Conservation (phyloP, 169 alveolate genomes). For the Plasmodium vinckei region DNA sequence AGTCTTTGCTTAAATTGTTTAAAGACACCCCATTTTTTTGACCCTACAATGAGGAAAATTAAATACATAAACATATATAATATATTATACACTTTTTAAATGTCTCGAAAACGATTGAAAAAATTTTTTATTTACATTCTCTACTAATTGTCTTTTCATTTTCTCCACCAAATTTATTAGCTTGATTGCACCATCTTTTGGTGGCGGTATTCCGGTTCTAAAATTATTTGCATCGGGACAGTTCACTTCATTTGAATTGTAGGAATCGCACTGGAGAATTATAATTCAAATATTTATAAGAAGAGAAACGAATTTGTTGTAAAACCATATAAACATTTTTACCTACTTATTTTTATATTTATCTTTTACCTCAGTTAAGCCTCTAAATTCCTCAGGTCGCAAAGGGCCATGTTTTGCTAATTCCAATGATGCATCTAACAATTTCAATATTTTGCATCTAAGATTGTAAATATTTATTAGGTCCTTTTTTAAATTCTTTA, state of each 20-base stretch:
- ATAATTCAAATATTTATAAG: conserved; percentile 74
- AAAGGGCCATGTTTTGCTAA: conserved; percentile 94
- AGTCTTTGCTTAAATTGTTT: conserved; percentile 83
- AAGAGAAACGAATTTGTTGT: not conserved
- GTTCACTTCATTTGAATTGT: conserved; percentile 91
- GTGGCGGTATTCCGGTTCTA: conserved; percentile 94
- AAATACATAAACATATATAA: not conserved
- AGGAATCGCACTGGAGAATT: conserved; percentile 85
- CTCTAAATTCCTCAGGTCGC: conserved; percentile 95
- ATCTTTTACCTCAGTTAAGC: conserved; percentile 92
- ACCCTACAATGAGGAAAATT: conserved; percentile 78
- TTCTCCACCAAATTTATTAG: conserved; percentile 89
- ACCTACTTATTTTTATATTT: not conserved
- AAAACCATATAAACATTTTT: not conserved
- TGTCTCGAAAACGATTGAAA: too few species aligned
- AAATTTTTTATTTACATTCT: conserved; percentile 77
- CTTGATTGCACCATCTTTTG: conserved; percentile 90
- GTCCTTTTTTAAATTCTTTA: conserved; percentile 83
- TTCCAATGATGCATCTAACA: conserved; percentile 90
- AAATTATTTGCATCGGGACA: conserved; percentile 92
- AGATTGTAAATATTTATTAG: conserved; percentile 85
- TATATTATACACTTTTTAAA: not conserved
- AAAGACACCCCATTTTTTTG: conserved; percentile 77
- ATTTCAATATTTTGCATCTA: conserved; percentile 88
- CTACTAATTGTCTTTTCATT: conserved; percentile 88